Evolutionary conservation across 192 early-diverging fungal genomes (phyloP), one percentile per base, ranked within the genome.

Genomic region (Radiomyces spectabilis): DNA sequence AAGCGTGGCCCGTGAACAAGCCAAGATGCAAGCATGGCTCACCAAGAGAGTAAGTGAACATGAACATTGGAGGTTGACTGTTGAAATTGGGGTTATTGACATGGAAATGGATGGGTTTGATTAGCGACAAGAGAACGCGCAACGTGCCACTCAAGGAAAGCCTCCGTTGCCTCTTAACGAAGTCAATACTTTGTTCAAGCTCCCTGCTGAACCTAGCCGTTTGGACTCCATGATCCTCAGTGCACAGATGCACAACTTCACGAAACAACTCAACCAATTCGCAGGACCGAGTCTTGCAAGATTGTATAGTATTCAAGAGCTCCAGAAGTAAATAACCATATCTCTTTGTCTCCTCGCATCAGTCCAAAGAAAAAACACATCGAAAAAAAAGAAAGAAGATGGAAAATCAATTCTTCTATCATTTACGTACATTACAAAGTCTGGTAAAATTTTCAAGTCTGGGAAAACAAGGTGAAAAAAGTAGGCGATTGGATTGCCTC

Each of bases 251-350:
- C 87, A 94, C 65, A 89, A 93, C 60, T 88, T 91, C 65, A 87
- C 83, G 70, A 89, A 92, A 76, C 88, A 95, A 74, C 74, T 98
- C 35, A 87, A 92, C 53, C 85, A 93, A 75, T 93, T 87, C 68
- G 85, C 92, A 56, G 97, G 95, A 41, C 94, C 94, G 24, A 86
- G 82, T n/a, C 76, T 98, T 63, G 81, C 89, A 57, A 93, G 93
- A 78, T 81, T 98, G 81, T 97, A 86, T 71, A 75, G 80, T 66
- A 79, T 81, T 37, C 81, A 82, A 66, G 85, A 82, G 47, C 80
- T 91, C 53, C 87, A 89, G 55, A 82, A 83, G 47, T 77, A 76
- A 61, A 68, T 10, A 24, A 24, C 27, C 37, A 40, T 32, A 5
- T 3, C 2, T 39, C 29, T n/a, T n/a, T n/a, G n/a, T n/a, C n/a